Evolutionary conservation across 176 grass and related monocot genomes (phyloP), one percentile per base, ranked within the genome.

Genomic region (Carex littledalei): DNA sequence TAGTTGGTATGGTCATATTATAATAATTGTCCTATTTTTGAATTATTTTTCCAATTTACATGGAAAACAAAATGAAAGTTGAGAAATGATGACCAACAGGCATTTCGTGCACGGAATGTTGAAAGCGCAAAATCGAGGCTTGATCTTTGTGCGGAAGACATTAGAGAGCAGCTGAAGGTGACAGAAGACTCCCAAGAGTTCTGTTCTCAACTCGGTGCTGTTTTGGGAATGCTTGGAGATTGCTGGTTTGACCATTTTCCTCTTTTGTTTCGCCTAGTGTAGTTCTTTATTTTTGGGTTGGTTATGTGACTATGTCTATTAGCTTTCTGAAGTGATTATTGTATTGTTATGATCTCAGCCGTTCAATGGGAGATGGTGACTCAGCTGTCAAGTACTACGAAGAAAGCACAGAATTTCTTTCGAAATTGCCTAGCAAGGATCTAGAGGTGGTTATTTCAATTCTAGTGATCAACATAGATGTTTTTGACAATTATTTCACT

Each of bases 201-300:
- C 17, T 93, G 85, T 89, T 95, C 93, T 68, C 96, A 95, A 79
- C 91, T 99, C 59, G 96, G 96, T 47, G 93, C 93, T 20, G 96
- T 99, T 22, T 83, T 99, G 79, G 96, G 96, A 72, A 92, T 99
- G 91, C 93, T 95, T 53, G 96, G 96, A 72, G 96, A 99, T 63
- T 99, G 96, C 93, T 95, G 88, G 96, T 99, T 87, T 78, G 65
- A 53, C 21, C 22, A 57, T 84, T 85, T 62, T 66, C 35, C 39
- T 52, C 26, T 84, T 68, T 86, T 84, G 63, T 6, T 62, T 62
- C 74, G 31, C 3, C 22, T 79, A n/a, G 26, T 29, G 47, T 3
- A 6, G 16, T 31, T 67, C 1, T 65, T 70, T 56, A 56, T 24
- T 8, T 10, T 6, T 67, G 7, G 14, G 59, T 24, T 84, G 20